Evolutionary conservation across 208 protist species (phyloP).

Genomic region (Leishmania tarentolae): DNA sequence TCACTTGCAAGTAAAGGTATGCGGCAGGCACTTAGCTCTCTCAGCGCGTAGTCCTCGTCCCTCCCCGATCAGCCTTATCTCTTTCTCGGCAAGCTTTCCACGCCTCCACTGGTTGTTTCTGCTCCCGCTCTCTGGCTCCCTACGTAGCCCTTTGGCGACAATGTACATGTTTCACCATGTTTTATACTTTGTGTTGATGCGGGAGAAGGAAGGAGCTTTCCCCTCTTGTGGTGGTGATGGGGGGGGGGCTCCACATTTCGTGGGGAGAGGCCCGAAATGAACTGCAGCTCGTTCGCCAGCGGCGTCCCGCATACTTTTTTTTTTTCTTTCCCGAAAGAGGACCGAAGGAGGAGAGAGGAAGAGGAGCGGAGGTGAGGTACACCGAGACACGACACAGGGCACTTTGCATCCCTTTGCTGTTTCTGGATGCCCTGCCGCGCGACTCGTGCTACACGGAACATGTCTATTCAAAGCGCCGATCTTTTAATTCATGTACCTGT

Average conservation of each 20-base stretch:
- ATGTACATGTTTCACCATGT: too few relatives aligned
- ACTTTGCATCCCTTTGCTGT: background rate
- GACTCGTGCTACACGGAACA: background rate
- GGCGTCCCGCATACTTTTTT: too few relatives aligned
- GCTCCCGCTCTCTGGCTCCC: background rate
- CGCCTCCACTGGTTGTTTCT: background rate
- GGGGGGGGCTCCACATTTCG: too few relatives aligned
- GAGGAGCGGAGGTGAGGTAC: background rate
- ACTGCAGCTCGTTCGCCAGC: too few relatives aligned
- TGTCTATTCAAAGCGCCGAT: background rate
- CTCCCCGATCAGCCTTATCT: too few relatives aligned
- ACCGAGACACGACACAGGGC: background rate
- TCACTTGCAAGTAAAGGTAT: background rate
- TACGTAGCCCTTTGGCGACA: background rate
- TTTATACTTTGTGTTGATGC: too few relatives aligned
- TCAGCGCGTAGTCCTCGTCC: background rate
- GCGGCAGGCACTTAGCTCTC: background rate
- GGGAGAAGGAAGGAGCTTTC: too few relatives aligned
- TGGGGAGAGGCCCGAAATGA: too few relatives aligned
- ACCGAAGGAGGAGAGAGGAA: background rate
- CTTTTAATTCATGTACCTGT: background rate
- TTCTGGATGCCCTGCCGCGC: background rate
- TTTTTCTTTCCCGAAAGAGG: background rate
- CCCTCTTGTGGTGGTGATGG: too few relatives aligned
- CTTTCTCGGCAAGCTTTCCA: background rate